Conservation (phyloP, 2,329 filamentous ascomycete species). For the Diaporthe ampelina region DNA sequence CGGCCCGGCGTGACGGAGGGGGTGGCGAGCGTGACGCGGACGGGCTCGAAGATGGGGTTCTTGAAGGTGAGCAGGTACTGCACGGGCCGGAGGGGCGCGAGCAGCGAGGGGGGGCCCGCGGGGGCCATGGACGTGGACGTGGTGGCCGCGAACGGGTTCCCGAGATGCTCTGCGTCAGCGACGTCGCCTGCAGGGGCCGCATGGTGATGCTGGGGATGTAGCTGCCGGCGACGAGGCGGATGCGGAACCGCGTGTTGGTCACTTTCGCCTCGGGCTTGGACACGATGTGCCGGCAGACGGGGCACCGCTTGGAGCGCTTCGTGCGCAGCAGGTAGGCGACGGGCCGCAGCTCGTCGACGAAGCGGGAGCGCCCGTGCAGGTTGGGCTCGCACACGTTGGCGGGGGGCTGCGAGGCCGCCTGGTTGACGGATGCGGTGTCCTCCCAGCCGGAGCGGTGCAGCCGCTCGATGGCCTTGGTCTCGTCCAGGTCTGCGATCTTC, state of each 20-base stretch:
- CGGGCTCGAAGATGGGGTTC: conserved; percentile 93
- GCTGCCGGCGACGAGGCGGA: conserved; percentile 87
- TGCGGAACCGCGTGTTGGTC: conserved; percentile 89
- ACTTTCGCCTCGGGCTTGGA: conserved; percentile 95
- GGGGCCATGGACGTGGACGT: conserved; percentile 31
- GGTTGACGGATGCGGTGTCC: conserved; percentile 66
- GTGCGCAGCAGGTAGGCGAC: conserved; percentile 87
- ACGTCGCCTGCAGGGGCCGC: conserved; percentile 64
- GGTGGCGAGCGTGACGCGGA: conserved; percentile 89
- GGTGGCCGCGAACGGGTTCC: conserved; percentile 38
- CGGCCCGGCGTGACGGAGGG: conserved; percentile 83
- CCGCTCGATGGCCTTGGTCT: conserved; percentile 71
- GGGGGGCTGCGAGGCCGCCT: conserved; percentile 61
- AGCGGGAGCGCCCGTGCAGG: conserved; percentile 64
- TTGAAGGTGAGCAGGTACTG: conserved; percentile 92
- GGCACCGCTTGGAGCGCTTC: conserved; percentile 94
- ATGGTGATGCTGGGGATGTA: conserved; percentile 89
- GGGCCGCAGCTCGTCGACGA: conserved; percentile 82
- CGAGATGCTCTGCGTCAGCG: conserved; percentile 43
- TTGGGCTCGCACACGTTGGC: conserved; percentile 57
- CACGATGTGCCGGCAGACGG: conserved; percentile 93
- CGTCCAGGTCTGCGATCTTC: conserved; percentile 71
- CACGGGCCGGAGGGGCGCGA: conserved; percentile 72
- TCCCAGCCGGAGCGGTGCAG: conserved; percentile 74
- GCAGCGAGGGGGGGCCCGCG: conserved; percentile 47